Evolutionary conservation across 2,329 filamentous ascomycete species (phyloP), one percentile per base, ranked within the genome.

Genomic region (Phymatotrichopsis omnivora): DNA sequence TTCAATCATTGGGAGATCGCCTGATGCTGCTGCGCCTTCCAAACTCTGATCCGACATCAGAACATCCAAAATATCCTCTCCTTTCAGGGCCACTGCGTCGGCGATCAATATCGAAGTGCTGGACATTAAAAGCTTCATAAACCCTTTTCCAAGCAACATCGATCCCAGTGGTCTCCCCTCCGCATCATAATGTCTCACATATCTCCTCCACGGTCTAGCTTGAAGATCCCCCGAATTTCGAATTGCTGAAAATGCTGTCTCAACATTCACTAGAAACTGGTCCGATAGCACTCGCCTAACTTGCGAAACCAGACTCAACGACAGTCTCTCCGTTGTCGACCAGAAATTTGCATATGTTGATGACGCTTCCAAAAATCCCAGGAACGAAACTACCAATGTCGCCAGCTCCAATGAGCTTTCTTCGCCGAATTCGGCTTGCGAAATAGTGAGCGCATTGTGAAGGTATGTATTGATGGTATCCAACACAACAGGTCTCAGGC

Each of bases 161-260:
- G 87, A 85, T 7, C 91, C 86, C 32, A 98, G 67, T 0, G 93
- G 89, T 16, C 85, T 76, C 7, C 83, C 83, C 47, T 76, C 73
- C 12, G 78, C 74, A 22, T 84, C 78, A 65, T 96, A 98, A 51
- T 87, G 82, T 33, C 81, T 82, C 45, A 85, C 68, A 63, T 85
- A 85, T 53, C 80, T 78, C 65, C 83, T 93, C 91, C 91, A 98
- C 25, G 50, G 44, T 30, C 48, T 55, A n/a, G 54, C 24, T 55
- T 94, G 83, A 58, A 78, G 82, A 16, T 84, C 68, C 20, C 24
- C 33, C 2, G 80, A 74, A 63, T 93, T 93, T 44, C 89, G 81
- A 53, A 96, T 82, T 7, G 84, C 86, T 7, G 89, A 95, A 47
- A 94, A 80, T 7, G 86, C 83, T 0, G 85, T 85, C 65, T 96